Evolutionary conservation across 2,329 filamentous ascomycete species (phyloP), one percentile per base, ranked within the genome.

Genomic region (Mollisiaceae sp.): DNA sequence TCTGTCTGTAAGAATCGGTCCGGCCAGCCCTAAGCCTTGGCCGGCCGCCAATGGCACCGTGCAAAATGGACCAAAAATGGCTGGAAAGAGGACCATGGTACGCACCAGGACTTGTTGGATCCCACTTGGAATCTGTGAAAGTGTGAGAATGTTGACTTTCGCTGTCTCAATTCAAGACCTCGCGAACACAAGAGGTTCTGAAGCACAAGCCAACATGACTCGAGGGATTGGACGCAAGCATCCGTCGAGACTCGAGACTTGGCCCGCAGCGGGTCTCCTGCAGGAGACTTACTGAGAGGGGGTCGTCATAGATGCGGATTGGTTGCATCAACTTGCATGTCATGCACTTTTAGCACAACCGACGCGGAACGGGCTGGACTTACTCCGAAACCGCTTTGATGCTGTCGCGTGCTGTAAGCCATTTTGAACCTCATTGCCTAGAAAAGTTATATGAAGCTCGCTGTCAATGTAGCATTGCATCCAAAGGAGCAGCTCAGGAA

Each of bases 1-100:
- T n/a, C n/a, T n/a, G n/a, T n/a, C n/a, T 54, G 50, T 54, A 32
- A 24, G 50, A 15, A 54, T 52, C 27, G 47, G 50, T 54, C 50
- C 50, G 50, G 27, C 50, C 50, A 54, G 50, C 22, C 24, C 11
- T 32, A 24, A n/a, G 12, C 5, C 4, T 35, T 15, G 22, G 50
- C 22, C 27, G 22, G 50, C 8, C 50, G 12, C 22, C 24, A 35
- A 18, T n/a, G 22, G 24, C 2, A 22, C 45, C 11, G 5, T 22
- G 20, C 2, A 50, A 50, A 50, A 9, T 50, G n/a, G 1, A 50
- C n/a, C 45, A 50, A 50, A 24, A 8, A 50, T 1, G 11, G n/a
- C 2, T 22, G 45, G 20, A 24, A 50, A 50, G 22, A 20, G 5
- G 6, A 12, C 20, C 20, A 50, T 9, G 38, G 24, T n/a, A n/a